Conservation (phyloP, 768 basidiomycete species). For the Pholiota microspora region DNA sequence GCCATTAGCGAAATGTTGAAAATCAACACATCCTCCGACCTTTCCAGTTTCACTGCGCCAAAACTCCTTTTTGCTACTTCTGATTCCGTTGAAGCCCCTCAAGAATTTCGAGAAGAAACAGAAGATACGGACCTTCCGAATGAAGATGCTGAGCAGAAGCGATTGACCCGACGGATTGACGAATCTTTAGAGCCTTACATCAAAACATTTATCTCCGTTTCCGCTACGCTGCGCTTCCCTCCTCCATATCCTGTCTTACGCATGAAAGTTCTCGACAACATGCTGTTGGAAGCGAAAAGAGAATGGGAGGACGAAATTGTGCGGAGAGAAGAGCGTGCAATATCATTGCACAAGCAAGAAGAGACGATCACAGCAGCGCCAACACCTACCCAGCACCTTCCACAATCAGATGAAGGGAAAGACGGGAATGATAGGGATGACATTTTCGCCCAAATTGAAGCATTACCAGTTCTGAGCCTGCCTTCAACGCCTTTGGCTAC, state of each 20-base stretch:
- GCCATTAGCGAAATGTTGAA: conserved; percentile 26
- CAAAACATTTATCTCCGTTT: conserved; percentile 89
- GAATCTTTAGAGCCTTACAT: conserved; percentile 81
- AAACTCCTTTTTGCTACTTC: conserved; percentile 14
- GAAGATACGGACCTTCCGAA: conserved; percentile 50
- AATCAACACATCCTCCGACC: conserved; percentile 20
- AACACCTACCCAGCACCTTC: conserved; percentile 15
- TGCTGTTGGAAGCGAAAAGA: conserved; percentile 64
- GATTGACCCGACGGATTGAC: conserved; percentile 75
- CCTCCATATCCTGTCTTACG: conserved; percentile 85
- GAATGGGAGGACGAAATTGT: conserved; percentile 90
- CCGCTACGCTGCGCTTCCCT: conserved; percentile 87
- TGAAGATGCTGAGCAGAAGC: conserved; percentile 69
- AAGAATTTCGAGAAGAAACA: conserved; percentile 5
- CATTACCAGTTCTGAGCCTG: conserved; percentile 35
- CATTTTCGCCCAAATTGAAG: conserved; percentile 69
- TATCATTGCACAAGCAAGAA: conserved; percentile 41
- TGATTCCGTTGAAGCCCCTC: conserved; percentile 1
- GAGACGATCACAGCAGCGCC: conserved; percentile 35
- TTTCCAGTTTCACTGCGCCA: conserved; percentile 13
- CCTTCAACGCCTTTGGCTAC: conserved; percentile 45
- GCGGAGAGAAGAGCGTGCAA: conserved; percentile 66
- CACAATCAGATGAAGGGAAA: conserved; percentile 8
- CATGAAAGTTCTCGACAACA: conserved; percentile 87
- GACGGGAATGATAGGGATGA: conserved; percentile 38